Evolutionary conservation across 1,139 yeast species (phyloP), one percentile per base, ranked within the genome.

Genomic region (Wickerhamiella infanticola): DNA sequence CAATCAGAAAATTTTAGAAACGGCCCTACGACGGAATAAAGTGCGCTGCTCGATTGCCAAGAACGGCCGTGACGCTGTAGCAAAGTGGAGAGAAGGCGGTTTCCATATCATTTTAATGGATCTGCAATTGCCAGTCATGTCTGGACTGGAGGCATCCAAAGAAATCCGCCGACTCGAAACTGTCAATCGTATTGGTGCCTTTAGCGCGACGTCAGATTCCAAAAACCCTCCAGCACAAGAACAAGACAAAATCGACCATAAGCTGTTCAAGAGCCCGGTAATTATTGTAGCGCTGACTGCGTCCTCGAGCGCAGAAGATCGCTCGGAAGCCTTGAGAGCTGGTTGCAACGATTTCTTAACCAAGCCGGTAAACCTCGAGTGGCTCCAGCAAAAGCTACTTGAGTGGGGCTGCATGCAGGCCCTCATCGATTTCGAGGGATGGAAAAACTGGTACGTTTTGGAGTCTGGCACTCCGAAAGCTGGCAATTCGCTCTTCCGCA

Each of bases 351-450:
- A 90, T 63, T 90, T 81, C 63, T 68, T 90, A 55, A 90, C 97
- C n/a, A 90, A 90, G 53, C 98, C 98, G 0, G 98, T 93, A 11
- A 88, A 86, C 57, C 70, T 90, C 57, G 86, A 79, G 39, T 90
- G 98, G 98, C 69, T 90, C 46, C 86, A 88, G 56, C 85, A 83
- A 58, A 90, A 90, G 65, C 83, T 90, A 49, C 84, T 90, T 3
- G 98, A 90, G 64, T 88, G 97, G 97, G 72, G 72, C 2, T 73
- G 77, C 51, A 90, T 90, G 98, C 98, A 90, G 66, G 97, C 97
- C 1, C 68, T 90, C 50, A 88, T 90, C 62, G 95, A 90, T 64
- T 90, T 83, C 62, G 96, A 90, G 62, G 94, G 94, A 35, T 90
- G 95, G 95, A 79, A 79, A 64, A 83, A 86, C 40, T 90, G 94